These are phyloP conservation scores for Murraya paniculata DNA, from an alignment of 345 rosid genomes.

Conservation along the genomic window DNA sequence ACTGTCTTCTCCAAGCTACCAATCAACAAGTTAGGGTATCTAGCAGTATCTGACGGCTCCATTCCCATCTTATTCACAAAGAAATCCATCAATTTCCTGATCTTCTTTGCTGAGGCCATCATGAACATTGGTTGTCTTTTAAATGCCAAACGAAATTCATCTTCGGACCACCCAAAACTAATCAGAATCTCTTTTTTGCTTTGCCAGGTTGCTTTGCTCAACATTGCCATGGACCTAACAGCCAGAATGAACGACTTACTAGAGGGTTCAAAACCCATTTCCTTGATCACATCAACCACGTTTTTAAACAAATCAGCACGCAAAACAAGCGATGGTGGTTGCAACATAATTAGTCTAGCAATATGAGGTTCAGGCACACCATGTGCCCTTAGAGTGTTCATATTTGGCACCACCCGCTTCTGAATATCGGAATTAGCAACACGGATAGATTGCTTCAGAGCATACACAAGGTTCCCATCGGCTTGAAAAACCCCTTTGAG, in stretches of 20 bases:
- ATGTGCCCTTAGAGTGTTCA: slow-evolving; percentile 11
- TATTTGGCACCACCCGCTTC: slow-evolving; percentile 19
- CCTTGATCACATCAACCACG: slow-evolving; percentile 12
- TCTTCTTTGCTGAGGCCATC: slow-evolving; percentile 24
- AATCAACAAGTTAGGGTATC: slow-evolving; percentile 26
- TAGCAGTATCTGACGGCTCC: slow-evolving; percentile 22
- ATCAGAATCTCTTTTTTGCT: slow-evolving; percentile 21
- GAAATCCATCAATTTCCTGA: slow-evolving; percentile 25
- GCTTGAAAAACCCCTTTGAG: slow-evolving; percentile 17
- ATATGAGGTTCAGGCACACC: slow-evolving; percentile 27
- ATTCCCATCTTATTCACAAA: slow-evolving; percentile 18
- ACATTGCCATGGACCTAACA: not conserved
- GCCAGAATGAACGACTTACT: slow-evolving; percentile 13
- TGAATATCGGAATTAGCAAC: not conserved
- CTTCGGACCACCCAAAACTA: slow-evolving; percentile 36
- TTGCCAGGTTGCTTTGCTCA: slow-evolving; percentile 13
- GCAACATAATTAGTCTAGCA: not conserved
- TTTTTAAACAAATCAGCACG: slow-evolving; percentile 19
- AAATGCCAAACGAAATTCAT: slow-evolving; percentile 21
- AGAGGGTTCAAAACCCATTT: slow-evolving; percentile 25
- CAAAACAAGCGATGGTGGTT: not conserved
- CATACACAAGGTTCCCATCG: slow-evolving; percentile 16
- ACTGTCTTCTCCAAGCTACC: slow-evolving; percentile 24
- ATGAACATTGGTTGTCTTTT: slow-evolving; percentile 20
- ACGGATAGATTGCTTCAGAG: slow-evolving; percentile 10